Conservation (phyloP, 2,329 filamentous ascomycete species). For the Calonectria pauciramosa region DNA sequence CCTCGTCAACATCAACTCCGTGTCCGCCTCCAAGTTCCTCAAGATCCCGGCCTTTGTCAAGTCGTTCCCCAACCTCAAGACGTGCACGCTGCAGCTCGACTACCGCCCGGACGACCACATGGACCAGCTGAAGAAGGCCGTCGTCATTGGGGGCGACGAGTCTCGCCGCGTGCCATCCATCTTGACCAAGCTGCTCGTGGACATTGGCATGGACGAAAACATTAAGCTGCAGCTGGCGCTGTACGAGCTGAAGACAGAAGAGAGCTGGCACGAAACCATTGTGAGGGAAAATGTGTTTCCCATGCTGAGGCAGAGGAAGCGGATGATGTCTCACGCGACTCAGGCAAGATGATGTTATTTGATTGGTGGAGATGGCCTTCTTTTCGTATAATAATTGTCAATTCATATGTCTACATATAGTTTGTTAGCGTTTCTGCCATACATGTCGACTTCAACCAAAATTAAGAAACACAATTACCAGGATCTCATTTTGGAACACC, state of each 20-base stretch:
- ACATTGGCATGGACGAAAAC: slow-evolving; percentile 8
- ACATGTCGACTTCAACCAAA: background rate
- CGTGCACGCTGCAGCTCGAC: slow-evolving; percentile 3
- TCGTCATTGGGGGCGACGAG: background rate
- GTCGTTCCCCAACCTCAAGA: slow-evolving; percentile 6
- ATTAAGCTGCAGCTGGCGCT: background rate
- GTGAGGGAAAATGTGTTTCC: slow-evolving; percentile 9
- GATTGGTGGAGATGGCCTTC: background rate
- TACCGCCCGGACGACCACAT: background rate
- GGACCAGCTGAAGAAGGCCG: background rate
- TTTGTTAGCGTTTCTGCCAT: background rate
- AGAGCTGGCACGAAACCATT: slow-evolving; percentile 8
- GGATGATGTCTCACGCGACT: background rate
- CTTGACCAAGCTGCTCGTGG: background rate
- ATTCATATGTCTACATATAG: background rate
- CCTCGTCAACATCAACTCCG: background rate
- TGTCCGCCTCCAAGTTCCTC: slow-evolving; percentile 12
- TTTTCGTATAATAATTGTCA: background rate
- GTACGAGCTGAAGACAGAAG: background rate
- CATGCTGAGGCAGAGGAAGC: slow-evolving; percentile 11
- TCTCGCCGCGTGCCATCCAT: background rate
- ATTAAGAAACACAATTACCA: background rate
- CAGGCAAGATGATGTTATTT: background rate
- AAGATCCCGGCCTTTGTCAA: background rate
- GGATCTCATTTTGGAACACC: no score